Percentiles rank a stretch among this genome's conserved stretches.
Conservation (phyloP, 768 basidiomycete genomes). For the Cyclocybe cylindracea region DNA sequence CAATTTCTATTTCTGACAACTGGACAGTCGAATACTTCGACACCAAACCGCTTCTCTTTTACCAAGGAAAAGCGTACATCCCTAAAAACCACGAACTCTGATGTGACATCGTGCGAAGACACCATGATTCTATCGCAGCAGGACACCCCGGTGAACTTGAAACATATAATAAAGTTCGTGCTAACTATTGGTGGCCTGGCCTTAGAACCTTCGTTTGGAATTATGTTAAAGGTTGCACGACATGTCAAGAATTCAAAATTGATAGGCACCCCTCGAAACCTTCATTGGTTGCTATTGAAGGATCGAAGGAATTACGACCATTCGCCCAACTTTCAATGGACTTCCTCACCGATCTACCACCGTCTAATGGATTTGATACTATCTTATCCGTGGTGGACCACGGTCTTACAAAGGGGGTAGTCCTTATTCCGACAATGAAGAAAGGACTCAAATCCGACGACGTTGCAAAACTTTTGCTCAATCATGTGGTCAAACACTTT, state of each 20-base stretch:
- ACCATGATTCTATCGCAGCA: no score
- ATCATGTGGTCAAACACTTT: slow-evolving; percentile 23
- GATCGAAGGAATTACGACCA: not conserved
- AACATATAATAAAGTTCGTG: no score
- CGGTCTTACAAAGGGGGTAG: slow-evolving; percentile 12
- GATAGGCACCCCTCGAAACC: slow-evolving; percentile 2
- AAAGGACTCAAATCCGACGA: slow-evolving; percentile 10
- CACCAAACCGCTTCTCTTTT: no score
- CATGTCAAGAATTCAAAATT: slow-evolving; percentile 12
- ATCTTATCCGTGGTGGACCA: slow-evolving; percentile 7
- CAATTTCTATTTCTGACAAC: no score
- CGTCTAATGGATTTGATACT: not conserved
- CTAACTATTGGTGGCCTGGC: not conserved
- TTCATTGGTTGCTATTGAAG: not conserved
- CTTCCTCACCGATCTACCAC: slow-evolving; percentile 11
- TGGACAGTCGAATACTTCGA: no score
- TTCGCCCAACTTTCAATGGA: slow-evolving; percentile 5
- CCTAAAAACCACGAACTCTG: no score
- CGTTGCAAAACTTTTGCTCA: slow-evolving; percentile 12
- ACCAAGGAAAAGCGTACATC: no score
- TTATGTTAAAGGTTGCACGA: no score
- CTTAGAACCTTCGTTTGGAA: no score
- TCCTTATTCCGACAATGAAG: slow-evolving; percentile 14
- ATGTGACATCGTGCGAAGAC: no score
- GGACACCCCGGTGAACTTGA: no score